Base-by-base conservation (phyloP, 441 rosid genomes). In the Raphanus hybrid region DNA sequence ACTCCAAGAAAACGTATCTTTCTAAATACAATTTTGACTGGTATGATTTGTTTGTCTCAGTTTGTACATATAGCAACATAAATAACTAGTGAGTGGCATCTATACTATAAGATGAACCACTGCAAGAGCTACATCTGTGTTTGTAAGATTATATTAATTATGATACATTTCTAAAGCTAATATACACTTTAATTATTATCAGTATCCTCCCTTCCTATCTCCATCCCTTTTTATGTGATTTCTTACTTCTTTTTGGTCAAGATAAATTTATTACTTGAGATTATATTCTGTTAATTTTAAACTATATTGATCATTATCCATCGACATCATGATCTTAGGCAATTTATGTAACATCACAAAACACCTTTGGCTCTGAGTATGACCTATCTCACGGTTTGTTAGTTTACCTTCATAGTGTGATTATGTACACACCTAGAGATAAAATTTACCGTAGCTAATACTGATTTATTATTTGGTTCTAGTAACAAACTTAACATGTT, bases 31-130 rank as follows among this genome's bases (percentile, higher is more conserved):
- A 16, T 54, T 50, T 78, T 48, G 73, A 58, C 58, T 67, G 81
- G 81, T 78, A 78, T 71, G 73, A 78, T 78, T 71, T 77, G 63
- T 66, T 77, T 71, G 81, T 77, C 81, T 66, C 57, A 78, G 41
- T 34, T 45, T 78, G 67, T 55, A 64, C 52, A 77, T 8, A 70
- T 70, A 71, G 32, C 41, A 65, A 12, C 29, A 71, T 77, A 65
- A 64, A 58, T 71, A 71, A 62, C 58, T 71, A 20, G 20, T 23
- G 50, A 58, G 76, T 71, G 76, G 65, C 15, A 59, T 43, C 18
- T 10, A 67, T 45, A 67, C 4, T 45, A 75, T 16, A 52, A 66
- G 55, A 58, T 59, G 26, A 65, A 58, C 77, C 81, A 78, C 23
- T 78, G 1, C 6, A 15, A 78, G 37, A 59, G 77, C 14, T 78